Percentiles rank a stretch among this genome's conserved stretches.
Evolutionary conservation across 768 basidiomycete genomes (phyloP).

Genomic region (Nidularia sp.): DNA sequence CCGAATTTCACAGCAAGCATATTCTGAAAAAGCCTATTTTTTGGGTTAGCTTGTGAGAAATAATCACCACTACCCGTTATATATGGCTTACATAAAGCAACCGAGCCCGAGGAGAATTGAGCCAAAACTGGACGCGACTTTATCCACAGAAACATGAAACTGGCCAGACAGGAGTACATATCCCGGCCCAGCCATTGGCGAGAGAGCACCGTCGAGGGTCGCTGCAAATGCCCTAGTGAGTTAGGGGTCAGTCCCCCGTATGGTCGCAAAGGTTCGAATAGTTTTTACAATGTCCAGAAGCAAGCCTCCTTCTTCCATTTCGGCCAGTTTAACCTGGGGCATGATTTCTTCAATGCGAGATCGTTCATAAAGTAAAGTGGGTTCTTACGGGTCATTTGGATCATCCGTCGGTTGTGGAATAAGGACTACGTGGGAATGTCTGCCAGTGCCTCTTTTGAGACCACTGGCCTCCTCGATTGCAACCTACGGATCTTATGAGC

Average conservation of each 20-base stretch:
- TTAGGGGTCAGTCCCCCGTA: neutral
- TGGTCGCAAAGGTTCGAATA: too few species aligned
- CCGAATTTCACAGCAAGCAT: conserved; percentile 38
- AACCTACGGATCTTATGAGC: too few species aligned
- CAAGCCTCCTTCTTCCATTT: conserved; percentile 41
- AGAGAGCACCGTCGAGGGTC: conserved; percentile 36
- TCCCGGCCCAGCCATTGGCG: conserved; percentile 37
- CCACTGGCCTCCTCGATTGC: conserved; percentile 23
- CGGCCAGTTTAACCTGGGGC: conserved; percentile 38
- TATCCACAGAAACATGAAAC: conserved; percentile 35
- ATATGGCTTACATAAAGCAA: conserved; percentile 30
- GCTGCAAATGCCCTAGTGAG: conserved; percentile 32
- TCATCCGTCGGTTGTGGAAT: conserved; percentile 41
- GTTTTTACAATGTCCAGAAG: conserved; percentile 41
- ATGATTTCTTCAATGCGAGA: neutral
- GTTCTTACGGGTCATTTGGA: conserved; percentile 34
- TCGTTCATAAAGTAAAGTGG: neutral
- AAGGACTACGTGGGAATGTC: conserved; percentile 31
- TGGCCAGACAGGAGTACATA: conserved; percentile 35
- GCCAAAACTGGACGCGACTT: conserved; percentile 38
- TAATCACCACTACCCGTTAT: neutral
- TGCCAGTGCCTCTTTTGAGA: conserved; percentile 32
- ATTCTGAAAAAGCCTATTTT: conserved; percentile 29
- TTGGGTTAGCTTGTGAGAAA: neutral
- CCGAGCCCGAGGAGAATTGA: conserved; percentile 35